Evolutionary conservation across 2,329 filamentous ascomycete species (phyloP).

Genomic region (Xylaria sp.): DNA sequence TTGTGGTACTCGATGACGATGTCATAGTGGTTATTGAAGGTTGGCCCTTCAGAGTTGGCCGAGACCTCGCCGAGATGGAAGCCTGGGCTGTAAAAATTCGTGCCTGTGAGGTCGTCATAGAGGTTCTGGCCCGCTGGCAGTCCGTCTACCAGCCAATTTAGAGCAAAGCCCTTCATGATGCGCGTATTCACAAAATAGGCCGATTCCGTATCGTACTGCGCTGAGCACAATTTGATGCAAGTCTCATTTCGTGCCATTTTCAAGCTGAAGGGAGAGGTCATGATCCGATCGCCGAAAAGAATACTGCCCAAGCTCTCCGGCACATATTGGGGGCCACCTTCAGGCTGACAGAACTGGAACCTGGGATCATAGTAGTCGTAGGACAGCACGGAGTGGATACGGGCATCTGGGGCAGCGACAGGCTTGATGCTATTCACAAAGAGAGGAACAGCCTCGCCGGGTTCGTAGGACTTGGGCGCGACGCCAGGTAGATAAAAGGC

Average conservation of each 20-base stretch:
- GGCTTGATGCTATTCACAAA: slow-evolving; percentile 94
- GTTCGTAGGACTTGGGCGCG: slow-evolving; percentile 90
- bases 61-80: slow-evolving; percentile 77
- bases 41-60: slow-evolving; percentile 62
- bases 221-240: slow-evolving; percentile 82
- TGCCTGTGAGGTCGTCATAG: slow-evolving; percentile 77
- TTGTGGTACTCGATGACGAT: slow-evolving; percentile 93
- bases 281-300: slow-evolving; percentile 95
- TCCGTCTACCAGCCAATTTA: slow-evolving; percentile 97
- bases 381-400: slow-evolving; percentile 90
- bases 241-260: slow-evolving; percentile 87
- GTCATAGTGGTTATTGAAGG: slow-evolving; percentile 95
- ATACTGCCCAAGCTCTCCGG: slow-evolving; percentile 95
- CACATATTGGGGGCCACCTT: slow-evolving; percentile 79
- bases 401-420: slow-evolving; percentile 79
- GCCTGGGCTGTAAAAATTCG: slow-evolving; percentile 88
- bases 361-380: slow-evolving; percentile 94
- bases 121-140: slow-evolving; percentile 89
- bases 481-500: slow-evolving; percentile 98
- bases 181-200: slow-evolving; percentile 83
- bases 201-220: slow-evolving; percentile 70
- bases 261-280: slow-evolving; percentile 93
- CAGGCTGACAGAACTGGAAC: slow-evolving; percentile 88
- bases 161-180: slow-evolving; percentile 86
- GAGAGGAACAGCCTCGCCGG: slow-evolving; percentile 81